Evolutionary conservation across 352 stramenopile genomes (phyloP).

Genomic region (Plasmopara muralis): DNA sequence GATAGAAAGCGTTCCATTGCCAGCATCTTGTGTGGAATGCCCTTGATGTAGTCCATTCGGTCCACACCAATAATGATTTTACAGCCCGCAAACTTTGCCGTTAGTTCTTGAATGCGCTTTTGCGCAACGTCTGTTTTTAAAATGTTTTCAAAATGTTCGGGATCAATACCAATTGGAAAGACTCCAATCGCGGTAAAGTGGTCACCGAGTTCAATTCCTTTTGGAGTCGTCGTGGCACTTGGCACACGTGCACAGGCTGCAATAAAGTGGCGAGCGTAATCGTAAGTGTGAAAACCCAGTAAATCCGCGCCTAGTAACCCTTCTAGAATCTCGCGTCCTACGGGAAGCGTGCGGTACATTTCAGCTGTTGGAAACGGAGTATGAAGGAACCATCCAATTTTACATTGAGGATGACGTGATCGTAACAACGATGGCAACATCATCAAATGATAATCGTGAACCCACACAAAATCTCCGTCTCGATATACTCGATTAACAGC

Average conservation of each 20-base stretch:
- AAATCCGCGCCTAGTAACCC: conserved; percentile 75
- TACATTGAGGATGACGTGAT: conserved; percentile 57
- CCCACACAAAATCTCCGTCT: conserved; percentile 81
- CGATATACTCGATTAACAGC: conserved; percentile 74
- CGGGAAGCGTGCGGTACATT: conserved; percentile 81
- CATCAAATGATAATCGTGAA: conserved; percentile 89
- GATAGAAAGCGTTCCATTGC: conserved; percentile 83
- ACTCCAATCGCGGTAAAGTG: conserved; percentile 79
- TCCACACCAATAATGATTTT: conserved; percentile 86
- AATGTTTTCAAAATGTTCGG: conserved; percentile 74
- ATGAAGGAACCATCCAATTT: conserved; percentile 87
- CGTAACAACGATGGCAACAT: conserved; percentile 72
- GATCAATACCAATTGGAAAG: conserved; percentile 82
- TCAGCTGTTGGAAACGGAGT: conserved; percentile 81
- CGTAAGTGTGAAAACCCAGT: conserved; percentile 83
- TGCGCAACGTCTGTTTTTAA: conserved; percentile 41
- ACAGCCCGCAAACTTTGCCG: conserved; percentile 52
- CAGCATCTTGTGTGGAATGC: conserved; percentile 80
- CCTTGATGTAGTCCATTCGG: conserved; percentile 85
- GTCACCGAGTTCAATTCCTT: conserved; percentile 73
- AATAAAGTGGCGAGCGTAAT: conserved; percentile 83
- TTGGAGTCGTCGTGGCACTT: conserved; percentile 63
- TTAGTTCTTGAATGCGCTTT: conserved; percentile 53
- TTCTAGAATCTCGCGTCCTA: conserved; percentile 71
- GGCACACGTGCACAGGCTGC: conserved; percentile 67